phyloP scores from a whole-genome alignment of 2,329 filamentous ascomycete genomes.

The Ampelomyces quisqualis region DNA sequence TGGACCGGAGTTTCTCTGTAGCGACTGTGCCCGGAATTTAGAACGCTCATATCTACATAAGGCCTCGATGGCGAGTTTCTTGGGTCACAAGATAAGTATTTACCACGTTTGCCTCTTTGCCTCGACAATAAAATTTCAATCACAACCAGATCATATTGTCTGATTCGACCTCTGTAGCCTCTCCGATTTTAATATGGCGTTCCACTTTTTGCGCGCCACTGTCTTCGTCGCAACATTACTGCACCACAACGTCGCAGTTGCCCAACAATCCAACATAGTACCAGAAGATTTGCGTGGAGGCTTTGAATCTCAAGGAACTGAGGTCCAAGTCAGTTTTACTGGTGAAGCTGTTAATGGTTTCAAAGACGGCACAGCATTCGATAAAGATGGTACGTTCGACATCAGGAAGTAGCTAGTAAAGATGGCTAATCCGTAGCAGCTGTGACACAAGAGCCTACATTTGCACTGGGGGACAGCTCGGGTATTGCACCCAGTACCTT shows the following conservation, averaged over 20 bases:
- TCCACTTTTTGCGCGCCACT: conserved; percentile 7
- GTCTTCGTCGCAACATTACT: conserved; percentile 6
- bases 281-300: conserved; percentile 20
- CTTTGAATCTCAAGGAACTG: conserved; percentile 18
- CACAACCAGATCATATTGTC: too few species aligned
- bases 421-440: conserved; percentile 16
- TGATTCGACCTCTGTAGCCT: conserved; percentile 8
- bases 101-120: too few species aligned
- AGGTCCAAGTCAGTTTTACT: conserved; percentile 37
- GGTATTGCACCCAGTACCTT: conserved; percentile 28
- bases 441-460: conserved; percentile 32
- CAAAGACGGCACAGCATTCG: conserved; percentile 29
- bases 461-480: conserved; percentile 38
- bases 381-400: conserved; percentile 22
- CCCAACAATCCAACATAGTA: conserved; percentile 16
- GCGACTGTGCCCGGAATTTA: conserved; percentile 6
- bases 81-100: too few species aligned
- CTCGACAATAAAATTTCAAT: too few species aligned
- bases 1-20: conserved; percentile 17
- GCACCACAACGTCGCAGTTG: conserved; percentile 4
- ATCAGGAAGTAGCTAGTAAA: background rate
- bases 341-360: conserved; percentile 31
- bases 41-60: conserved; percentile 13
- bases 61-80: conserved; percentile 9
- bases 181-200: conserved; percentile 12